Evolutionary conservation across 202 grass and related monocot species (phyloP), one percentile per base, ranked within the genome.

Genomic region (Saccharum hybrid): DNA sequence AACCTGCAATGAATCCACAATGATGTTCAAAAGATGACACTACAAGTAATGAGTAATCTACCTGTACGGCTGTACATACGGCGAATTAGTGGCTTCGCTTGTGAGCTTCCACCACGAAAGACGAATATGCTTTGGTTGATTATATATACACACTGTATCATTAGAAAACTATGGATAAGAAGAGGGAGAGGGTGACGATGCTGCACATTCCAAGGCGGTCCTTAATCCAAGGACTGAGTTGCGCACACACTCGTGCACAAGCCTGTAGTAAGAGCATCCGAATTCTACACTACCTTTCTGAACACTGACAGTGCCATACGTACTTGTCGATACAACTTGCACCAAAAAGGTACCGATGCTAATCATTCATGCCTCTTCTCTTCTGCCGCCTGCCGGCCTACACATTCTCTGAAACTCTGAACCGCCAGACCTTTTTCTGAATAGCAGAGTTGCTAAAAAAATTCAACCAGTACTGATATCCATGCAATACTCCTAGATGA

Each of bases 201-300:
- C 12, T 66, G 77, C 84, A 86, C 70, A 59, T 81, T 81, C 76
- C 60, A 45, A 74, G 77, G 77, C 19, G 65, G 84, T 13, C 76
- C 76, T 86, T 86, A 80, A 80, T 80, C 84, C 23, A 65, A 10
- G 76, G 76, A 14, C 23, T 22, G 16, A 38, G 68, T 21, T 73
- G 68, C 28, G 59, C 65, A 74, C 26, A 52, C 52, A 80, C 26
- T 79, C 52, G 75, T 74, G 76, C 76, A 11, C 75, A 52, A n/a
- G n/a, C 83, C 63, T 78, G 30, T 34, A 52, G 28, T 26, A 23
- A 10, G 22, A n/a, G 46, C 15, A 66, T 66, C 60, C 19, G 76
- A 56, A 18, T 51, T 51, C 48, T 51, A 51, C 4, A 13, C 43
- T 14, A 46, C 48, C 36, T 56, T 81, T 86, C 46, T 75, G 61